phyloP scores from a whole-genome alignment of 176 grass and related monocot genomes.

The Zizania latifolia region DNA sequence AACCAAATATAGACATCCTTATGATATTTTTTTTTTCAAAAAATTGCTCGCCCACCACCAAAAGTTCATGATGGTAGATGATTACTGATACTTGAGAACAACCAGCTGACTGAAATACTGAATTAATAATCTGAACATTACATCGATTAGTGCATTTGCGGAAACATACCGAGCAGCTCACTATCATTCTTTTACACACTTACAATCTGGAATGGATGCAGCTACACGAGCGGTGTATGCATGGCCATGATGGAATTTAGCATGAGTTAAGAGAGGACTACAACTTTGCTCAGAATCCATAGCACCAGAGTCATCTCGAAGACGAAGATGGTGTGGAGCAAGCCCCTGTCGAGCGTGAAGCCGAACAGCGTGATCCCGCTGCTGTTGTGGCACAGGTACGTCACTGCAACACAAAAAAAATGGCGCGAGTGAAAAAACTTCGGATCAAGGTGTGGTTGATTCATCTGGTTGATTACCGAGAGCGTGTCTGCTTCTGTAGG shows the following conservation, averaged over 20 bases:
- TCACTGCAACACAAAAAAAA: slow-evolving; percentile 36
- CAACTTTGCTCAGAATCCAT: slow-evolving; percentile 91
- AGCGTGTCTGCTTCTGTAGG: slow-evolving; percentile 52
- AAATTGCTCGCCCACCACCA: too few species aligned
- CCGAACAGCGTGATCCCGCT: slow-evolving; percentile 88
- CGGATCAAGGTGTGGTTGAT: too few species aligned
- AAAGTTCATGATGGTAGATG: neutral
- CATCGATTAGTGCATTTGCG: neutral
- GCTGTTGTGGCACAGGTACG: slow-evolving; percentile 75
- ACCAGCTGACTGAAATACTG: too few species aligned
- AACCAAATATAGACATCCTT: too few species aligned
- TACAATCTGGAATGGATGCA: neutral
- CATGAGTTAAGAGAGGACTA: slow-evolving; percentile 37
- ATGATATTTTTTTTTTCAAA: too few species aligned
- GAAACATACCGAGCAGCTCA: neutral
- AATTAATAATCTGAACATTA: too few species aligned
- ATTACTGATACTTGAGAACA: too few species aligned
- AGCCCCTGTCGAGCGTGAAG: slow-evolving; percentile 71
- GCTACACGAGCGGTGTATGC: neutral
- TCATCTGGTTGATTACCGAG: slow-evolving; percentile 40
- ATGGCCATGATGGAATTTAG: too few species aligned
- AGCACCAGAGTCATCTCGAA: slow-evolving; percentile 97
- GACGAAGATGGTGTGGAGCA: slow-evolving; percentile 90
- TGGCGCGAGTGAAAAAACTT: neutral
- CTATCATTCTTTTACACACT: neutral